These are phyloP conservation scores for Aureobasidium sp. DNA, from an alignment of 2,329 filamentous ascomycete genomes.

Conservation along the genomic window DNA sequence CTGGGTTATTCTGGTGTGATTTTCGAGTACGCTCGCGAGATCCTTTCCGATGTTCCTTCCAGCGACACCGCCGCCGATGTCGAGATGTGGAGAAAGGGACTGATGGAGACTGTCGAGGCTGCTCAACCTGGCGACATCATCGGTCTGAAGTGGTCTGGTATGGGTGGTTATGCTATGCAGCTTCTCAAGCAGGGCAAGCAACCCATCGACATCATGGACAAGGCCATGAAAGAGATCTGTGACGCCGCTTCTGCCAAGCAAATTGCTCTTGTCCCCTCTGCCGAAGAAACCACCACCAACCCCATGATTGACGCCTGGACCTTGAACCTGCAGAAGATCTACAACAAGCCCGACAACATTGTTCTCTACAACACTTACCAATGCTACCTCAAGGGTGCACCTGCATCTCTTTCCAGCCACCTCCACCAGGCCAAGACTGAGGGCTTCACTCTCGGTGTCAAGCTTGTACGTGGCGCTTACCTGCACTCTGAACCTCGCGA, in stretches of 20 bases:
- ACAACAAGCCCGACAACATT: conserved; percentile 55
- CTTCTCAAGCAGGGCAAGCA: conserved; percentile 56
- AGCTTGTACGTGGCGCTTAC: conserved; percentile 53
- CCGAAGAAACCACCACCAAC: conserved; percentile 75
- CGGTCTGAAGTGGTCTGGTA: conserved; percentile 67
- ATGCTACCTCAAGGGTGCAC: conserved; percentile 47
- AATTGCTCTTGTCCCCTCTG: conserved; percentile 73
- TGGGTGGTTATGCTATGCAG: conserved; percentile 64
- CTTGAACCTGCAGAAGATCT: conserved; percentile 65
- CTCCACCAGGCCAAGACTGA: conserved; percentile 40
- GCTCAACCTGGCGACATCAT: conserved; percentile 47
- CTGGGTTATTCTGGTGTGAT: conserved; percentile 81
- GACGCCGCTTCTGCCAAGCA: conserved; percentile 60
- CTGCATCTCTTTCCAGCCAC: conserved; percentile 38
- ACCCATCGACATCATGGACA: conserved; percentile 57
- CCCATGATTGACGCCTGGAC: conserved; percentile 76
- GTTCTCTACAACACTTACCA: conserved; percentile 65
- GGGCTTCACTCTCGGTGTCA: conserved; percentile 48
- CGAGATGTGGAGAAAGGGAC: conserved; percentile 64
- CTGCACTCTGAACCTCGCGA: conserved; percentile 43
- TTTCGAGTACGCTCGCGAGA: conserved; percentile 74
- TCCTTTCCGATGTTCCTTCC: conserved; percentile 52
- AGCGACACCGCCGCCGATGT: conserved; percentile 56
- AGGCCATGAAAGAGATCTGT: conserved; percentile 69
- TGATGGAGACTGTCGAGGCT: conserved; percentile 61